Evolutionary conservation across 2,329 filamentous ascomycete genomes (phyloP).

Genomic region (Elsinoe necatrix): DNA sequence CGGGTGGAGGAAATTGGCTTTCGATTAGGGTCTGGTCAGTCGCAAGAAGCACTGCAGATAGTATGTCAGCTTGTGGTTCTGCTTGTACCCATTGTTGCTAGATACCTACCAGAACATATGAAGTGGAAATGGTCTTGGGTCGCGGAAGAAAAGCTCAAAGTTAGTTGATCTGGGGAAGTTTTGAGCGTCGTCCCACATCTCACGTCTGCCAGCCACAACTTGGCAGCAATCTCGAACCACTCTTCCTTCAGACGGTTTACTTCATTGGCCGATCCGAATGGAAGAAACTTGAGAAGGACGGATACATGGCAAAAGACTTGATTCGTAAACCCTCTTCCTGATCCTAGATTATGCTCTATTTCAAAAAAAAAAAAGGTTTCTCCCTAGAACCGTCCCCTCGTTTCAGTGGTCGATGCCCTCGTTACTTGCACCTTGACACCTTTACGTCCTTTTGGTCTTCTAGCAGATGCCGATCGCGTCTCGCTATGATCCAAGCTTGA

Average conservation of each 20-base stretch:
- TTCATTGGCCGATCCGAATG: no score
- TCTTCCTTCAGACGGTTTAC: background rate
- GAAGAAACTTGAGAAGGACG: no score
- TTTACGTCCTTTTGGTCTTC: background rate
- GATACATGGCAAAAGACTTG: background rate
- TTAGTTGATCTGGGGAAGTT: background rate
- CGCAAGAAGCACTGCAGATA: background rate
- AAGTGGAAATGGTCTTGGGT: background rate
- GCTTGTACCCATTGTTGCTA: background rate
- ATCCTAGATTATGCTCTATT: slow-evolving; percentile 4
- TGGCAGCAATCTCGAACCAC: background rate
- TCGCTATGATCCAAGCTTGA: slow-evolving; percentile 7
- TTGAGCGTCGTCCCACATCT: slow-evolving; percentile 5
- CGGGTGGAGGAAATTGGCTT: background rate
- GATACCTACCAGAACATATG: background rate
- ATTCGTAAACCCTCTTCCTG: background rate
- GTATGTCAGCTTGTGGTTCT: background rate
- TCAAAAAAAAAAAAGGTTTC: slow-evolving; percentile 5
- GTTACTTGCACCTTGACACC: background rate
- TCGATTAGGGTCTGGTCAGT: background rate
- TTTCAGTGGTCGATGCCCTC: background rate
- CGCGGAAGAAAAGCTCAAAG: background rate
- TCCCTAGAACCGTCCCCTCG: background rate
- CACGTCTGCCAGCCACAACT: background rate
- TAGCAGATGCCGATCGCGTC: slow-evolving; percentile 4